A percentile compares a stretch with the other conserved stretches of the same genome.
These are phyloP conservation scores for Vanilla planifolia DNA, from an alignment of 106 monocot genomes.

Conservation along the genomic window DNA sequence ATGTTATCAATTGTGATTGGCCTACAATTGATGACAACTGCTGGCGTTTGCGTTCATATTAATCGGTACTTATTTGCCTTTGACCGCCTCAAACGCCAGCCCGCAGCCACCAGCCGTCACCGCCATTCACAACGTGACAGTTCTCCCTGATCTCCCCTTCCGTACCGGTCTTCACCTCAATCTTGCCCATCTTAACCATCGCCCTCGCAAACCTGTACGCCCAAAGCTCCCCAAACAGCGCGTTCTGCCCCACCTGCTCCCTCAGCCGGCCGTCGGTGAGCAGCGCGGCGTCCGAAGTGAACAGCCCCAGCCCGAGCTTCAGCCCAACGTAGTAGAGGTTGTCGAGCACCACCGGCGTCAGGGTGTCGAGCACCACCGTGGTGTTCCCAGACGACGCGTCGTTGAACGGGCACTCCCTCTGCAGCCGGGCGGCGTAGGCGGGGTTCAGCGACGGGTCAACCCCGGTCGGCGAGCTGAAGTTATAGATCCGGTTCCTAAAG, in stretches of 20 bases:
- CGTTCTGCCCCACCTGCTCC: constrained; percentile 2
- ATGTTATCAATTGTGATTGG: too few species aligned
- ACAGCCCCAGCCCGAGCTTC: constrained; percentile 7
- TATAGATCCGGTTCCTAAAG: constrained; percentile 16
- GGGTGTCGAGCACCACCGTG: constrained; percentile 20
- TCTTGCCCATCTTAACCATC: constrained; percentile 43
- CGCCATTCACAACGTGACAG: constrained; percentile 17
- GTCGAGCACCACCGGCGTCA: constrained; percentile 20
- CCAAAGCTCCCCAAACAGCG: neutral
- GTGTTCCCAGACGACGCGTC: neutral
- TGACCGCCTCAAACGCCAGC: too few species aligned
- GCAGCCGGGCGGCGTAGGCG: constrained; percentile 4
- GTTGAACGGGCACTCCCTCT: constrained; percentile 8
- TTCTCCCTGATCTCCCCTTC: constrained; percentile 15
- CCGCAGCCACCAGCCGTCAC: too few species aligned
- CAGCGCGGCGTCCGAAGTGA: constrained; percentile 34
- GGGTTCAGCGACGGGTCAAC: constrained; percentile 5
- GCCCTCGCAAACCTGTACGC: constrained; percentile 19
- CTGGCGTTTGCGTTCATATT: too few species aligned
- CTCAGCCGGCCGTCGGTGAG: neutral
- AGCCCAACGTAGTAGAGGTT: constrained; percentile 29
- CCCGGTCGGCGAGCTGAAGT: neutral
- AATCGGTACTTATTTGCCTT: too few species aligned
- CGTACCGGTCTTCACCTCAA: constrained; percentile 25
- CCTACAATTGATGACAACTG: too few species aligned